phyloP scores from a whole-genome alignment of 495 filamentous ascomycete genomes.

The Cercophora sp. region DNA sequence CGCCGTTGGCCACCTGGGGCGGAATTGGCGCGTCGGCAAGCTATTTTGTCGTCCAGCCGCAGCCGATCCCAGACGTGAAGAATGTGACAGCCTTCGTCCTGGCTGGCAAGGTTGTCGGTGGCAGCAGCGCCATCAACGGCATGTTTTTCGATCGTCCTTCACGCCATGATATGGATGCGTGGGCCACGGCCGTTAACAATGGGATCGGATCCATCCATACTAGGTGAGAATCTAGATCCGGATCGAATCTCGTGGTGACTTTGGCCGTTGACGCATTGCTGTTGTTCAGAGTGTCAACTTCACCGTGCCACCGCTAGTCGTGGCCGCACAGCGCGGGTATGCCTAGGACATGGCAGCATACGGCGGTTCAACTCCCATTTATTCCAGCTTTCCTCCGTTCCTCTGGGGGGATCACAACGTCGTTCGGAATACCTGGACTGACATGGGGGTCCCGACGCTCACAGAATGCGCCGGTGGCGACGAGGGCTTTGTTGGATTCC shows the following conservation, averaged over 20 bases:
- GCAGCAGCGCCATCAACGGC: conserved; percentile 42
- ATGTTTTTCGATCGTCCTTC: conserved; percentile 39
- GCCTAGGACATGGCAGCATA: conserved; percentile 22
- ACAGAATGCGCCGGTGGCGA: conserved; percentile 24
- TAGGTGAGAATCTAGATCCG: too few species aligned
- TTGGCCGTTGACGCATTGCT: too few species aligned
- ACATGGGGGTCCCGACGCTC: conserved; percentile 14
- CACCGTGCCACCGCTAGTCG: conserved; percentile 16
- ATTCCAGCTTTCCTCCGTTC: conserved; percentile 21
- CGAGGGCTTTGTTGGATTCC: conserved; percentile 28
- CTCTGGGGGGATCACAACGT: conserved; percentile 20
- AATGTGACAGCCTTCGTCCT: conserved; percentile 30
- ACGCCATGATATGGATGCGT: conserved; percentile 44
- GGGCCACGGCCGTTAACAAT: conserved; percentile 47
- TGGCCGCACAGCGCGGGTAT: too few species aligned
- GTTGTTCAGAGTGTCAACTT: conserved; percentile 17
- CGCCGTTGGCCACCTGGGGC: conserved; percentile 1
- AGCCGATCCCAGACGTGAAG: neutral
- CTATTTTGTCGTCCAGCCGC: neutral
- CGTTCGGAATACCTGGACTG: conserved; percentile 10
- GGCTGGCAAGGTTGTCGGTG: conserved; percentile 38
- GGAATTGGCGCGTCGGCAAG: neutral
- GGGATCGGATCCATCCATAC: conserved; percentile 3
- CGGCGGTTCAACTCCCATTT: conserved; percentile 16
- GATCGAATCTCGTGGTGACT: too few species aligned